phyloP scores from a whole-genome alignment of 2,329 filamentous ascomycete species.

The Dactylellina haptotyla region DNA sequence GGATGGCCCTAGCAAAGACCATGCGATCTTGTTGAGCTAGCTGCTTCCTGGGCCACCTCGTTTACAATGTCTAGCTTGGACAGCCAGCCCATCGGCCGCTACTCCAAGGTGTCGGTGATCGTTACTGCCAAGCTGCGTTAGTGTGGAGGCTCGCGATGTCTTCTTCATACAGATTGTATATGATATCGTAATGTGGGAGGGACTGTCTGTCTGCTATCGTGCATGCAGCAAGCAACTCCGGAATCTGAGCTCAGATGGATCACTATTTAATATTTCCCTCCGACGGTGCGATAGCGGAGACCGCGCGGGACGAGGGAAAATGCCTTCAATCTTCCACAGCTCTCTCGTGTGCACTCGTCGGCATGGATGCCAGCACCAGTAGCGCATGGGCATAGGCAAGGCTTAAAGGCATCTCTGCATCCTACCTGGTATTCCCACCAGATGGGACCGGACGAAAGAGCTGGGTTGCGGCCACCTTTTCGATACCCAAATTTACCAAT shows the following conservation, averaged over 20 bases:
- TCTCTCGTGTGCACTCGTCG: conserved; percentile 33
- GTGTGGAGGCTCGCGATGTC: no score
- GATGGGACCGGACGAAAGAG: conserved; percentile 18
- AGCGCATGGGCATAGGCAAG: conserved; percentile 30
- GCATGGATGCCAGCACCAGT: conserved; percentile 35
- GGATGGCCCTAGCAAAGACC: conserved; percentile 1
- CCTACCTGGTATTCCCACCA: conserved; percentile 28
- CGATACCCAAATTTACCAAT: neutral
- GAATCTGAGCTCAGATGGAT: no score
- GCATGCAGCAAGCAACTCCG: no score
- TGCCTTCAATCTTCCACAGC: conserved; percentile 3
- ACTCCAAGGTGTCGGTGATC: no score
- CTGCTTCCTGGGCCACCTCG: no score
- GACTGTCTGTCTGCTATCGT: no score
- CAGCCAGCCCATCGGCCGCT: no score
- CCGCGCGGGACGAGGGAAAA: conserved; percentile 6
- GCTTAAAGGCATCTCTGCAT: conserved; percentile 25
- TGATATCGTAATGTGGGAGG: no score
- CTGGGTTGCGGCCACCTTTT: conserved; percentile 7
- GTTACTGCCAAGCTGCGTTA: no score
- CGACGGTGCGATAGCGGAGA: conserved; percentile 35
- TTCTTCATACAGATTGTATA: no score
- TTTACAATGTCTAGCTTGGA: no score
- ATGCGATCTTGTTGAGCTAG: conserved; percentile 17
- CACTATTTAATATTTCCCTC: no score